These are phyloP conservation scores for Fusarium sterilihyphosum DNA, from an alignment of 2,329 filamentous ascomycete genomes.

Conservation along the genomic window DNA sequence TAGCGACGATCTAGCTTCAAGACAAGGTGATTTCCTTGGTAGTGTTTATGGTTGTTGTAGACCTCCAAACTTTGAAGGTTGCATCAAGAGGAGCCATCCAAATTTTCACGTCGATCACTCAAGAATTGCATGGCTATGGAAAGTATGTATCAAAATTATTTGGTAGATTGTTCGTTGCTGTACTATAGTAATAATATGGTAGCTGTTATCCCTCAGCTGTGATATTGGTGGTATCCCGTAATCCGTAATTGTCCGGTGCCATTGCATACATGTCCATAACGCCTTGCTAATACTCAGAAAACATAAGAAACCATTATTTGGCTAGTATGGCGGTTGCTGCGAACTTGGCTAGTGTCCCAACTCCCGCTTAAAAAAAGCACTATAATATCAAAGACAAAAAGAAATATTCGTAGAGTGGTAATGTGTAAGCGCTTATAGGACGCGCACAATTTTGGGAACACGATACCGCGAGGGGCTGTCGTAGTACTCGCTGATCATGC, in stretches of 20 bases:
- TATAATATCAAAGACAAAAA: conserved; percentile 2
- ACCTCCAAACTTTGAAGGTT: background rate
- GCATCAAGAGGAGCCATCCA: background rate
- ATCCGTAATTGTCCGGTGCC: conserved; percentile 24
- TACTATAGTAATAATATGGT: conserved; percentile 26
- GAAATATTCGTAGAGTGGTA: conserved; percentile 8
- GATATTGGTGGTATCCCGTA: conserved; percentile 25
- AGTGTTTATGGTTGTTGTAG: background rate
- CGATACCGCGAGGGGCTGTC: conserved; percentile 38
- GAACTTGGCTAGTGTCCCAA: conserved; percentile 8
- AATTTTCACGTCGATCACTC: conserved; percentile 15
- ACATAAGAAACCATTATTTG: conserved; percentile 1
- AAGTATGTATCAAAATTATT: background rate
- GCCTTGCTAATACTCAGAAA: conserved; percentile 31
- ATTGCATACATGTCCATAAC: conserved; percentile 23
- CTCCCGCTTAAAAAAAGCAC: conserved; percentile 9
- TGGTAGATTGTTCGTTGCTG: conserved; percentile 16
- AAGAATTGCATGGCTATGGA: background rate
- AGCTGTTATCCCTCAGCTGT: conserved; percentile 28
- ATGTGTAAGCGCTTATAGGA: conserved; percentile 11
- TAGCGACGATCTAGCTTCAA: background rate
- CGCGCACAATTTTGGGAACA: conserved; percentile 36
- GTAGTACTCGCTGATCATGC: conserved; percentile 38
- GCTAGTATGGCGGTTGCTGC: conserved; percentile 25
- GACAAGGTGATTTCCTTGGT: background rate